Percentiles rank a stretch among this genome's conserved stretches.
Evolutionary conservation across 257 asterid genomes (phyloP).

Genomic region (Scutellaria barbata): DNA sequence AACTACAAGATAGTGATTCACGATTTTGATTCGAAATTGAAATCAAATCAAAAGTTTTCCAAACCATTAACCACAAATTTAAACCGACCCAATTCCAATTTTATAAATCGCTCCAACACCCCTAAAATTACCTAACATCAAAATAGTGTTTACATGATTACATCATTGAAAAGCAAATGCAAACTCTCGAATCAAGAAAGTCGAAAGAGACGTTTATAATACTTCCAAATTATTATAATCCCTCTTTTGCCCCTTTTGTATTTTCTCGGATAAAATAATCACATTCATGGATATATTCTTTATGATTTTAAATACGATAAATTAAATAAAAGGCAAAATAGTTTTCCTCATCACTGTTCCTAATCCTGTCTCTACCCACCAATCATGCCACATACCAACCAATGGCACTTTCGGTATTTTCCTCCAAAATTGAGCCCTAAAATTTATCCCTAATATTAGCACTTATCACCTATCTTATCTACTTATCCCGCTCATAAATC

Average conservation of each 20-base stretch:
- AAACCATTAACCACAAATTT: too few relatives aligned
- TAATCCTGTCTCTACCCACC: conserved; percentile 36
- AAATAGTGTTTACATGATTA: background rate
- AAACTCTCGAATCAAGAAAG: conserved; percentile 6
- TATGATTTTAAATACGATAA: background rate
- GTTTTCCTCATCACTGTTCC: background rate
- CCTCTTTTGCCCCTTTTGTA: conserved; percentile 20
- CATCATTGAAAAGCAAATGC: conserved; percentile 1
- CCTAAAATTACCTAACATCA: background rate
- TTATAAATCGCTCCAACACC: too few relatives aligned
- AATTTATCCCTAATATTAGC: background rate
- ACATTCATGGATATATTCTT: conserved; percentile 11
- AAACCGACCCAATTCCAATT: too few relatives aligned
- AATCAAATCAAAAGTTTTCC: too few relatives aligned
- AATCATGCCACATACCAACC: conserved; percentile 37
- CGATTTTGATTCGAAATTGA: too few relatives aligned
- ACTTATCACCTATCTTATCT: background rate
- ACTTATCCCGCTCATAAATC: conserved; percentile 12
- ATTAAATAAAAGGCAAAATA: background rate
- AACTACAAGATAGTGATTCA: too few relatives aligned
- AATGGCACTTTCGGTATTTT: conserved; percentile 36
- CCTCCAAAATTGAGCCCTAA: conserved; percentile 19
- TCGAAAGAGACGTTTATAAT: conserved; percentile 6
- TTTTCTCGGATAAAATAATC: background rate
- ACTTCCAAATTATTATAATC: conserved; percentile 15